Percentiles rank a stretch among this genome's conserved stretches.
phyloP scores from a whole-genome alignment of 2,329 filamentous ascomycete genomes.

The Nigrospora oryzae region DNA sequence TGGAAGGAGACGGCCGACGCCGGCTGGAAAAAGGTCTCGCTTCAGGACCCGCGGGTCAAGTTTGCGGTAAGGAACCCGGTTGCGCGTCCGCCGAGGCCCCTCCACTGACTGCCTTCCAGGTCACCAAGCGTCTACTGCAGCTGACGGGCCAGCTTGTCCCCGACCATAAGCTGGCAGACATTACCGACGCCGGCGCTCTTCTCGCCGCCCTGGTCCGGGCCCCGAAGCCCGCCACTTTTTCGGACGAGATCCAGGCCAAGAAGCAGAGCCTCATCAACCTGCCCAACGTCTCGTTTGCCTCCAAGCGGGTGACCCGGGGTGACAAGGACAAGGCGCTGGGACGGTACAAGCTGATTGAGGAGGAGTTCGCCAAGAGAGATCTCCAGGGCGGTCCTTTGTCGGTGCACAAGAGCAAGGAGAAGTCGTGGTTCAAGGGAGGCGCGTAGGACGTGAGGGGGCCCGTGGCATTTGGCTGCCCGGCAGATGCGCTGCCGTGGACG shows the following conservation, averaged over 20 bases:
- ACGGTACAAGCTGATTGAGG: slow-evolving; percentile 71
- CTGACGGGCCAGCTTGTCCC: slow-evolving; percentile 70
- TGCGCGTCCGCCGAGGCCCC: neutral
- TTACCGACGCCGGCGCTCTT: slow-evolving; percentile 45
- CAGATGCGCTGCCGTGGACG: too few species aligned
- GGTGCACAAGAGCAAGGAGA: slow-evolving; percentile 31
- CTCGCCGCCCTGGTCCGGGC: slow-evolving; percentile 43
- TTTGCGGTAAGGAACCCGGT: slow-evolving; percentile 58
- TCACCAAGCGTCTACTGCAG: slow-evolving; percentile 73
- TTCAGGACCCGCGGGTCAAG: slow-evolving; percentile 53
- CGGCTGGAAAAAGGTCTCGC: slow-evolving; percentile 48
- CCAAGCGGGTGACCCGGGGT: slow-evolving; percentile 57
- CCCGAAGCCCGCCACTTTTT: slow-evolving; percentile 54
- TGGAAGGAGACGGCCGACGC: slow-evolving; percentile 38
- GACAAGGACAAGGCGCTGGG: slow-evolving; percentile 66
- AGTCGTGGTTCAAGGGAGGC: slow-evolving; percentile 12
- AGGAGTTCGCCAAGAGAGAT: slow-evolving; percentile 55
- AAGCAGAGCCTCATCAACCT: slow-evolving; percentile 31
- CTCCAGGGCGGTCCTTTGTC: slow-evolving; percentile 42
- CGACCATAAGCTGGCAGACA: slow-evolving; percentile 56
- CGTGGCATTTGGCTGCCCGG: too few species aligned
- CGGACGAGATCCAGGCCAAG: slow-evolving; percentile 43
- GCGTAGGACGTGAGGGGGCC: too few species aligned
- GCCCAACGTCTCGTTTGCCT: slow-evolving; percentile 61
- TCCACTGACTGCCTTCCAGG: slow-evolving; percentile 37